phyloP scores from a whole-genome alignment of 1,284 basidiomycete species.

The Mycena citricolor region DNA sequence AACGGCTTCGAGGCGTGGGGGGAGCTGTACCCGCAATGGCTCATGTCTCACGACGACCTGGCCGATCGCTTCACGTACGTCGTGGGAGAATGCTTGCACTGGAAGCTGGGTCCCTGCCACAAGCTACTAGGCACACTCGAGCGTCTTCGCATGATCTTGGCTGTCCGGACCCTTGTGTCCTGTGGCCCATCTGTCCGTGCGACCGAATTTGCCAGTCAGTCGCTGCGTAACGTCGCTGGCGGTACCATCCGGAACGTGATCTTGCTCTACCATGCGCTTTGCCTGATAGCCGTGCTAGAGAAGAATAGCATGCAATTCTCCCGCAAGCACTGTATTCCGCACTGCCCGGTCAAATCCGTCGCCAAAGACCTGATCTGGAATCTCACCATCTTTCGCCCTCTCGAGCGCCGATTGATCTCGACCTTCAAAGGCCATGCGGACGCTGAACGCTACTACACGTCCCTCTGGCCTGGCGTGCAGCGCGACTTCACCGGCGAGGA shows the following conservation, averaged over 20 bases:
- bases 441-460: too few relatives aligned
- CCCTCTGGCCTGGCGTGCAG: too few relatives aligned
- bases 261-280: neutral
- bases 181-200: conserved; percentile 1
- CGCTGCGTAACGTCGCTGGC: neutral
- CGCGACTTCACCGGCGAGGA: too few relatives aligned
- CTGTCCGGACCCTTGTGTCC: neutral
- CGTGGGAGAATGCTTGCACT: neutral
- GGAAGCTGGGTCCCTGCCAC: neutral
- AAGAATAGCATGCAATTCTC: too few relatives aligned
- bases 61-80: neutral
- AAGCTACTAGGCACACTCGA: neutral
- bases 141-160: neutral
- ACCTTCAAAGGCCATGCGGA: too few relatives aligned
- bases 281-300: neutral
- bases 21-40: neutral
- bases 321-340: too few relatives aligned
- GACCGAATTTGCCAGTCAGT: neutral
- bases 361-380: too few relatives aligned
- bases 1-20: neutral
- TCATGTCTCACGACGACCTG: neutral
- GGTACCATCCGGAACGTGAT: neutral
- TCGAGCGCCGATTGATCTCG: too few relatives aligned
- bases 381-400: too few relatives aligned
- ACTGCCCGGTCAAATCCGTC: too few relatives aligned